Evolutionary conservation across 345 rosid genomes (phyloP), one percentile per base, ranked within the genome.

Genomic region (Bruguiera sexangula): DNA sequence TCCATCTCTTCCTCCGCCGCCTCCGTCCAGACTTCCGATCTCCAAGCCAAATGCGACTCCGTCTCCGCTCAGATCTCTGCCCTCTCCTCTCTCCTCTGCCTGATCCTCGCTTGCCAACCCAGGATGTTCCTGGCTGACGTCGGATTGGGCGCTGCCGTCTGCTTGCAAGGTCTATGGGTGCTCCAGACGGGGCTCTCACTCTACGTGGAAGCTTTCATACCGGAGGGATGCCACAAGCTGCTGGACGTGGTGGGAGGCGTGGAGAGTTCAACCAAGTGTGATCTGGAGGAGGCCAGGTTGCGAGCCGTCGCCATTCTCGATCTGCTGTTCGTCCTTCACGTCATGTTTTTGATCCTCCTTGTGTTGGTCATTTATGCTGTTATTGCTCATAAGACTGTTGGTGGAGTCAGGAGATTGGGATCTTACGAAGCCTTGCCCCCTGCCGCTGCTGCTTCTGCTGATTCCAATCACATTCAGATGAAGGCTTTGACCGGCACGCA

Each of bases 231-330:
- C 53, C 96, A 95, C 57, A 76, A 78, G 70, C 65, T 89, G 78
- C 84, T 95, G 16, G 96, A 90, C 68, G 96, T 92, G 51, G 79
- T 82, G 46, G 76, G 79, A 3, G 96, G 96, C 5, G 92, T 88
- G 0, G 97, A 92, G 66, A 89, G 99, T 3, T 92, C 97, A 0
- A 95, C 97, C 8, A 75, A 86, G 65, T 92, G 99, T 72, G 99
- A 88, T 75, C 73, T 88, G 1, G 91, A 86, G 24, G 98, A 87
- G 56, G 87, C 96, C 2, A 81, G 81, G 81, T 69, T 92, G 39
- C 76, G 99, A 43, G 99, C 97, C 8, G 87, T 87, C 64, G 92
- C 99, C 1, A 76, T 95, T 16, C 80, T 92, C 78, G 99, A 95
- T 82, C 91, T 95, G 16, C 61, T 85, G 55, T 92, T 92, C 39